Base-by-base conservation (phyloP, 148 eudicot species). In the Vaccinium vitisidaea region DNA sequence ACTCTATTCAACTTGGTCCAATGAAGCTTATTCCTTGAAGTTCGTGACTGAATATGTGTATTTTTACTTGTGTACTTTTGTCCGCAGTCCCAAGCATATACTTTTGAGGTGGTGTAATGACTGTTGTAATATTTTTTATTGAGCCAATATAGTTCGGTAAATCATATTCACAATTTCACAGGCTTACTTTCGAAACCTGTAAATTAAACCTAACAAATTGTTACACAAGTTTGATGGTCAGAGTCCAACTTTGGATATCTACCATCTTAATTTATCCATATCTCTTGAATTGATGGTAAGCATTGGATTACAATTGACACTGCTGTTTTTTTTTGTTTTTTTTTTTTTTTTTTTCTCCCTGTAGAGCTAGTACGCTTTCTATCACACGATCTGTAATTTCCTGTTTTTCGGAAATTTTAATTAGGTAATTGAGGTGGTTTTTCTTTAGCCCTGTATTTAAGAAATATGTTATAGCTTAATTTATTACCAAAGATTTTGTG, bases 401-500 rank as follows among this genome's bases (percentile, higher is more conserved):
- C 46, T 55, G 12, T n/a, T 56, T 56, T 80, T 58, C 4, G 5
- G 65, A 5, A 71, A 18, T 55, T 55, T 12, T 36, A 56, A 32
- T 56, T 21, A 11, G 19, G 43, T 71, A 6, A 18, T 55, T 25
- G 23, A 19, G 46, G 75, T 61, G 49, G 49, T 6, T 77, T 52
- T 48, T 49, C 15, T 43, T 46, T 56, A n/a, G 4, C 80, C 77
- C 54, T 52, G 55, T 54, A 46, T 9, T 52, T 16, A 14, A 27
- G 53, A 77, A 16, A 11, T 67, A 77, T 77, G 50, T 56, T 79
- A 77, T 15, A 69, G 39, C 50, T 36, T n/a, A 77, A 55, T 0
- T 84, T 65, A 73, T 58, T 63, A 13, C 59, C 21, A 70, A 50
- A 77, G 8, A 49, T 49, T 49, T 77, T 50, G 80, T 77, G 80